These are phyloP conservation scores for Alternaria sp. DNA, from an alignment of 2,329 filamentous ascomycete species.

Conservation along the genomic window DNA sequence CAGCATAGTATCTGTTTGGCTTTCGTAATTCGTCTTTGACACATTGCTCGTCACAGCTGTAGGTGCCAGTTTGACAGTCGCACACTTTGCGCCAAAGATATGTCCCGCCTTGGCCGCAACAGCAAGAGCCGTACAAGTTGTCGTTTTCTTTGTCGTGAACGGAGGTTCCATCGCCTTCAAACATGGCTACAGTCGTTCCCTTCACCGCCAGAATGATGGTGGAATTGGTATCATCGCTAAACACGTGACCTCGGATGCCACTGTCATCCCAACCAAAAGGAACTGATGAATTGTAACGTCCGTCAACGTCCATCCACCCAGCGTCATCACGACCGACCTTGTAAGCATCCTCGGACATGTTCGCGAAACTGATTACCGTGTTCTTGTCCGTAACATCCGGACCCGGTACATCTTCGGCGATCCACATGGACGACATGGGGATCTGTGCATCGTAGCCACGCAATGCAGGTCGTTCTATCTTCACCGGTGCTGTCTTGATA, in stretches of 20 bases:
- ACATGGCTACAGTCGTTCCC: conserved; percentile 48
- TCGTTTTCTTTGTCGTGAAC: conserved; percentile 49
- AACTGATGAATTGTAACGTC: conserved; percentile 40
- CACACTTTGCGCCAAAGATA: conserved; percentile 48
- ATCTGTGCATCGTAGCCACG: conserved; percentile 29
- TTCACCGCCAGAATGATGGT: conserved; percentile 47
- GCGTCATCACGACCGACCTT: conserved; percentile 44
- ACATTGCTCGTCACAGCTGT: conserved; percentile 46
- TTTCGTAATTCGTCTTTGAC: conserved; percentile 42
- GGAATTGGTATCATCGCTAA: conserved; percentile 43
- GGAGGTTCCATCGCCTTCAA: conserved; percentile 48
- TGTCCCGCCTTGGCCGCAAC: conserved; percentile 47
- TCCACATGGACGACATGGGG: conserved; percentile 43
- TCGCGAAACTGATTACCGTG: conserved; percentile 45
- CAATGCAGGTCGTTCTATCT: conserved; percentile 40
- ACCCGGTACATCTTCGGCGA: conserved; percentile 39
- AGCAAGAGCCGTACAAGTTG: conserved; percentile 48
- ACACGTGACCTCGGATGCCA: conserved; percentile 49
- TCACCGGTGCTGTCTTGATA: conserved; percentile 39
- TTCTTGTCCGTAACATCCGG: conserved; percentile 46
- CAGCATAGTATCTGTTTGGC: conserved; percentile 45
- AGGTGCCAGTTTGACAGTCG: conserved; percentile 47
- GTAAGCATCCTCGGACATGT: conserved; percentile 50
- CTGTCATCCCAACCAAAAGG: conserved; percentile 50
- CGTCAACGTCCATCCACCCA: conserved; percentile 47